Evolutionary conservation across 1,284 basidiomycete genomes (phyloP).

Genomic region (Ganoderma leucocontextum): DNA sequence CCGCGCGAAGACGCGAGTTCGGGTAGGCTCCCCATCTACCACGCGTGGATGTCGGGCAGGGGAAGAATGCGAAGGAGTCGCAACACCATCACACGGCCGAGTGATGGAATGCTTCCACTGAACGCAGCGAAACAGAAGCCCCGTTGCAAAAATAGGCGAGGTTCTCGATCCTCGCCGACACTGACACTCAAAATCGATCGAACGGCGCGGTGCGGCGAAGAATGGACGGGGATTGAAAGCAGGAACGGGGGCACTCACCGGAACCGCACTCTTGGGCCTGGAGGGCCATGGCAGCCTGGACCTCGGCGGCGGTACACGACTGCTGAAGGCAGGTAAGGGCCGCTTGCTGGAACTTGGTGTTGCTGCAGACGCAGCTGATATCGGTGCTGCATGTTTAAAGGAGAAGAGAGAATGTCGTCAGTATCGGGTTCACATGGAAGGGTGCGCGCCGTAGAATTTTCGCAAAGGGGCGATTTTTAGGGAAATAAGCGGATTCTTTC

Average conservation of each 20-base stretch:
- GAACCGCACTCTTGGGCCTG: constrained; percentile 38
- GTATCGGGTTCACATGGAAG: background rate
- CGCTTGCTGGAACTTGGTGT: constrained; percentile 35
- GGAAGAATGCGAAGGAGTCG: background rate
- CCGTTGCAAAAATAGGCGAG: background rate
- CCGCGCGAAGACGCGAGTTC: background rate
- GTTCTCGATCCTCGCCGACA: background rate
- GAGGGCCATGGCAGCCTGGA: constrained; percentile 34
- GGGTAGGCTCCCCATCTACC: background rate
- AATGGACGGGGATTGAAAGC: constrained; percentile 18
- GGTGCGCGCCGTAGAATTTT: background rate
- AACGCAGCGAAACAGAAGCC: background rate
- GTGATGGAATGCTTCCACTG: background rate
- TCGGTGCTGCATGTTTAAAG: constrained; percentile 32
- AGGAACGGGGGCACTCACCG: constrained; percentile 37
- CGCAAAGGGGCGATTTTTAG: background rate
- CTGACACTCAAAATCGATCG: background rate
- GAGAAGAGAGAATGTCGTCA: background rate
- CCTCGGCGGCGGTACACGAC: constrained; percentile 36
- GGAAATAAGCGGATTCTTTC: background rate
- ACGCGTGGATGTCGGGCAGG: background rate
- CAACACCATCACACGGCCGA: background rate
- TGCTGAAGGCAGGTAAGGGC: constrained; percentile 33
- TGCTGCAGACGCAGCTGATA: constrained; percentile 40
- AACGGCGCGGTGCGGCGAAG: background rate